Base-by-base conservation (phyloP, 306 rosid species). In the Prunus mume region DNA sequence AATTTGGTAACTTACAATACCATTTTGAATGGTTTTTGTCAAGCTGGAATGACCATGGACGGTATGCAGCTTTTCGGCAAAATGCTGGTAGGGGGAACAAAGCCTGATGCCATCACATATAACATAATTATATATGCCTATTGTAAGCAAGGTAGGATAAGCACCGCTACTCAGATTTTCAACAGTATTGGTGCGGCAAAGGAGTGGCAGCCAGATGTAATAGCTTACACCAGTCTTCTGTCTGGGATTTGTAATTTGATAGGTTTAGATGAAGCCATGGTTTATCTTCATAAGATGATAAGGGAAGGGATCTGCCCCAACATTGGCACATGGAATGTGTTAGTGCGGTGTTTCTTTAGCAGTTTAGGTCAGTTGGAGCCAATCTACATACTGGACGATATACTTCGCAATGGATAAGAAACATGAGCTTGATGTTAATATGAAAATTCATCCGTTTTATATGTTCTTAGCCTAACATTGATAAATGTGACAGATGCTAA, bases 341-440 rank as follows among this genome's bases (percentile, higher is more conserved):
- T 95, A 38, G 90, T 95, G 62, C 88, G 78, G 73, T 88, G 90
- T 78, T 84, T 90, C 74, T 92, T 95, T 78, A 78, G 83, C 93
- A 78, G 80, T 80, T 81, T 89, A 78, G 96, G 97, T 76, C 96
- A 92, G 84, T 76, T 90, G 74, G 91, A 93, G 79, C 97, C 98
- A 46, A 83, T 90, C 43, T 84, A 91, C 79, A 79, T 92, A 81
- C 73, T 91, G 75, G 96, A 89, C 73, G 87, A 89, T 76, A 85
- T 94, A 32, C 66, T 91, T 80, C 78, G 75, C 41, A 82, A 85
- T 38, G 68, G 81, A 77, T 84, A 76, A 74, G 25, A 13, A 30
- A 68, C 58, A 19, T 19, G 62, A 54, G 69, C 76, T 77, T 51
- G 17, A 19, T 68, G 45, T 43, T 71, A 76, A 75, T 20, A 22